Base-by-base conservation (phyloP, 1,284 basidiomycete species). In the Pseudomicrostroma phylloplanum region DNA sequence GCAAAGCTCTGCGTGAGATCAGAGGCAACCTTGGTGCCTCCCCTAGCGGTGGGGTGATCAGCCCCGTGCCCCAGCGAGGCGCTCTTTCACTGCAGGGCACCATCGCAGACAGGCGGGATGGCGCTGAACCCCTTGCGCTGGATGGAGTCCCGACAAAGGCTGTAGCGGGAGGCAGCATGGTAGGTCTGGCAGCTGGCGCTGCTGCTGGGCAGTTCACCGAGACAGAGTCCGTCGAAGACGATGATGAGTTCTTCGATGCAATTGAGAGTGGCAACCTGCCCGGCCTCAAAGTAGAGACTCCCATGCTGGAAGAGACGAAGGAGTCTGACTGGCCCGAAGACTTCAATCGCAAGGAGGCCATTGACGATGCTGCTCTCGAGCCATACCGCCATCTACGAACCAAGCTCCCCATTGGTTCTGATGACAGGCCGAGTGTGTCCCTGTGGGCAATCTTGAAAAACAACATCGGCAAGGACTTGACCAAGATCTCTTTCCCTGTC, bases 161-260 rank as follows among this genome's bases (percentile, higher is more conserved):
- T 21, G 25, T 64, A 58, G 23, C 15, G 55, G 40, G 56, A 58
- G 30, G 30, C 9, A 36, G 30, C 30, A 15, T 42, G 26, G 13
- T 23, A 25, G 23, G 30, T 17, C 15, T 55, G 58, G 23, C 41
- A 41, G 71, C 70, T 58, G 70, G 75, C 11, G 67, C 80, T 21
- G 69, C 70, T 1, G 77, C 72, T 1, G 76, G 74, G 15, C 60
- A 65, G 8, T 72, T 74, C 43, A 69, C 19, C 53, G 61, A 17
- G 82, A 82, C 11, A 80, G 81, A 0, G 82, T 83, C 1, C 41
- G 88, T 88, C 54, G 89, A 88, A 1, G 91, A 93, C 68, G 91
- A 93, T 74, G 92, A 97, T 81, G 92, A 97, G 80, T 97, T 97
- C 81, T 97, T 96, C 75, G 94, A 97, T 78, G 92, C 93, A 19